Base-by-base conservation (phyloP, 768 basidiomycete genomes). In the Pluteus cervinus region DNA sequence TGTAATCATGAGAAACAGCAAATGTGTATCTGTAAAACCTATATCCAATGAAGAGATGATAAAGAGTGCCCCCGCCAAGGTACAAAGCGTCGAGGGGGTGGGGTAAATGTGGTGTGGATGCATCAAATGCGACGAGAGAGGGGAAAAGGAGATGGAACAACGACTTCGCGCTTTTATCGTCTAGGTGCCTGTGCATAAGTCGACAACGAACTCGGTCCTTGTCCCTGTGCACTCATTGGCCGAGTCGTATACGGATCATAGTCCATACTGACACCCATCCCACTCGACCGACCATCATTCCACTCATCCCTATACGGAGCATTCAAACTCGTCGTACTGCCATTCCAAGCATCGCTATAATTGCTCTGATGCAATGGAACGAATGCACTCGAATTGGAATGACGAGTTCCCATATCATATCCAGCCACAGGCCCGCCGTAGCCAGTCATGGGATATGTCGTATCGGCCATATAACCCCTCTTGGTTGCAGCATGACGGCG, bases 311-410 rank as follows among this genome's bases (percentile, higher is more conserved):
- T 5, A 24, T 36, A 24, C n/a, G n/a, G n/a, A 42, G 61, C 49
- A 25, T 61, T 55, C 47, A 80, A 52, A 48, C 65, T 71, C 23
- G 57, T 53, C 16, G 55, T 66, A 53, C 78, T 81, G 31, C 64
- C 63, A 45, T 76, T 75, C 77, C 77, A 80, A 33, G 69, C 65
- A 48, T 63, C 65, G 47, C 71, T 76, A 37, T 63, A 46, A 50
- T 75, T 78, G 42, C 70, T 73, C 53, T 80, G 79, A 46, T 75
- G 73, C 50, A 86, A 55, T n/a, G 83, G 82, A 36, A 81, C 63
- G 50, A 85, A 84, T 25, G 80, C 71, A 44, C 77, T 79, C 49
- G 79, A 76, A 61, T 81, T 74, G 44, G 79, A 78, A 60, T 59
- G 57, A 23, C 76, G 61, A 39, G 52, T 48, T 38, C 55, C 66